Conservation (phyloP, 225 moss, liverwort and hornwort species). For the Sphagnum tenellum region DNA sequence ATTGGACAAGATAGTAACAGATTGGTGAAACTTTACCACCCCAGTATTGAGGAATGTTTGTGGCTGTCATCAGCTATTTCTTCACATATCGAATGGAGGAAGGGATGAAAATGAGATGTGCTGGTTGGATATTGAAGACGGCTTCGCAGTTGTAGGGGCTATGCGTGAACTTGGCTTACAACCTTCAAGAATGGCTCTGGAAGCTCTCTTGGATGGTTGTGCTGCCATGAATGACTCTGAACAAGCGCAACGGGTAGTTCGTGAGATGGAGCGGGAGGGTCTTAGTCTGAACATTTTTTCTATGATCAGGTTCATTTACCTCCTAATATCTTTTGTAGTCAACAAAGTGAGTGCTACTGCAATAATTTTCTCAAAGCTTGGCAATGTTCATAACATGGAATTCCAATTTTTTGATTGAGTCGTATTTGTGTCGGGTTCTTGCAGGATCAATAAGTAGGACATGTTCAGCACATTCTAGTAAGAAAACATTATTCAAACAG, state of each 20-base stretch:
- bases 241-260: conserved; percentile 50
- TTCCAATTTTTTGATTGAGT: too few species aligned
- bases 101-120: conserved; percentile 44
- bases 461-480: too few species aligned
- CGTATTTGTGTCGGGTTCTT: too few species aligned
- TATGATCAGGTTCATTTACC: conserved; percentile 36
- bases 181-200: conserved; percentile 66
- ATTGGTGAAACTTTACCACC: too few species aligned
- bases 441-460: too few species aligned
- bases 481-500: too few species aligned
- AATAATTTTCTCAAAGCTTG: too few species aligned
- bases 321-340: too few species aligned
- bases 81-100: conserved; percentile 52
- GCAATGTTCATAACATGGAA: too few species aligned
- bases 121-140: conserved; percentile 40
- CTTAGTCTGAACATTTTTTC: conserved; percentile 64
- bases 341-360: too few species aligned
- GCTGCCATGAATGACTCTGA: conserved; percentile 43
- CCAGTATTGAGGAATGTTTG: too few species aligned
- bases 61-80: conserved; percentile 37
- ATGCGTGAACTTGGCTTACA: conserved; percentile 54
- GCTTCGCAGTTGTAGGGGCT: conserved; percentile 45
- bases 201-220: conserved; percentile 70
- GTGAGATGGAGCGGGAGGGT: conserved; percentile 61
- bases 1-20: too few species aligned